Base-by-base conservation (phyloP, 805 yeast species). In the Yamadazyma nakazawae region DNA sequence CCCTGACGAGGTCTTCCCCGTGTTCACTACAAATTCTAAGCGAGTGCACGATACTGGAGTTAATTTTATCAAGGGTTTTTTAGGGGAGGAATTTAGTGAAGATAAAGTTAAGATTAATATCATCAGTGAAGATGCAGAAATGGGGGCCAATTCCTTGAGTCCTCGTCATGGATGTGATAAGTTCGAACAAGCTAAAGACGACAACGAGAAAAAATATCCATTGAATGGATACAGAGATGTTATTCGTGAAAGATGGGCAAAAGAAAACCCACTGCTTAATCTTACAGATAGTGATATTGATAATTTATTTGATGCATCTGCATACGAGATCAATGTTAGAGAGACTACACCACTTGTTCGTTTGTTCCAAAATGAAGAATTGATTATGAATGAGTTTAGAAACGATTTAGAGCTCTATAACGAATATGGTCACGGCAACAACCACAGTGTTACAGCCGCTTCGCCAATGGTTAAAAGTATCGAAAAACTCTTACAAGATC, bases 311-410 rank as follows among this genome's bases (percentile, higher is more conserved):
- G 70, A 72, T 9, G 74, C 81, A 64, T 86, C 95, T 66, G 89
- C 88, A 2, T 88, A 74, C 60, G 96, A 88, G 63, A 65, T 85
- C 42, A 88, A 87, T 47, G 85, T 81, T 11, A 72, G 71, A 48
- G 95, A 92, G 12, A 59, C 66, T 43, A 82, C 91, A 13, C 74
- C 75, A 26, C 78, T 86, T 49, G 86, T 94, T 62, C 72, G 74
- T 30, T 70, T 84, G 31, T 81, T 88, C 65, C 82, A 88, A 32
- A 74, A 73, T 54, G 81, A 81, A n/a, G 92, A 87, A 49, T 82
- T 81, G 71, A 63, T 84, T 43, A 77, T 76, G 28, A 76, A 74
- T 55, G 83, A 83, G 45, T 88, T 86, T 64, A 66, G 74, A n/a
- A 67, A 69, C 18, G 91, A 86, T 52, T 64, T 85, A 37, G 66